These are phyloP conservation scores for Monilinia fructicola DNA, from an alignment of 2,329 filamentous ascomycete species.

Conservation along the genomic window DNA sequence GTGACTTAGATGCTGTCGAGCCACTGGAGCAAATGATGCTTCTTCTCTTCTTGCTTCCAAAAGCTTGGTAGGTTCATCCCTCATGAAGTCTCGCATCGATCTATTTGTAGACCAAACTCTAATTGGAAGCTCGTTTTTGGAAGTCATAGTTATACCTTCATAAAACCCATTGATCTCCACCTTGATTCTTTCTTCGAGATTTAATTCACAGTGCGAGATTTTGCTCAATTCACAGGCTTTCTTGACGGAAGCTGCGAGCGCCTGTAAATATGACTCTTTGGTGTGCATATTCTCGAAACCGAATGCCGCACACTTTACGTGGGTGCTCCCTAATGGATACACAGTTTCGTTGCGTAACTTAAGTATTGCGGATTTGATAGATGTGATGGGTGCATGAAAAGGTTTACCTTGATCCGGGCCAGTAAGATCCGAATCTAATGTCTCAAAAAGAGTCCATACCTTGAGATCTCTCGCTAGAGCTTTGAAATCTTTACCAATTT, in stretches of 20 bases:
- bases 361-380: constrained; percentile 25
- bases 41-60: constrained; percentile 22
- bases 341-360: constrained; percentile 24
- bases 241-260: background rate
- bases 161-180: constrained; percentile 15
- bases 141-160: background rate
- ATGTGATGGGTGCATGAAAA: constrained; percentile 26
- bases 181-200: background rate
- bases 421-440: constrained; percentile 23
- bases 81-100: constrained; percentile 15
- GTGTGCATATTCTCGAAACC: background rate
- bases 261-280: background rate
- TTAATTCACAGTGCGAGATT: background rate
- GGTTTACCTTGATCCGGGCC: constrained; percentile 9
- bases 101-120: constrained; percentile 21
- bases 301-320: constrained; percentile 14
- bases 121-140: background rate
- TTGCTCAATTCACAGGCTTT: background rate
- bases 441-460: constrained; percentile 25
- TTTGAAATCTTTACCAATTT: constrained; percentile 22
- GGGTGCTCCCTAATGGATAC: constrained; percentile 23
- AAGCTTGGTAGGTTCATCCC: constrained; percentile 10
- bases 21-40: background rate
- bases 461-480: constrained; percentile 23
- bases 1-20: constrained; percentile 7